Evolutionary conservation across 1,284 basidiomycete genomes (phyloP), one percentile per base, ranked within the genome.

Genomic region (Moesziomyces aphidis): DNA sequence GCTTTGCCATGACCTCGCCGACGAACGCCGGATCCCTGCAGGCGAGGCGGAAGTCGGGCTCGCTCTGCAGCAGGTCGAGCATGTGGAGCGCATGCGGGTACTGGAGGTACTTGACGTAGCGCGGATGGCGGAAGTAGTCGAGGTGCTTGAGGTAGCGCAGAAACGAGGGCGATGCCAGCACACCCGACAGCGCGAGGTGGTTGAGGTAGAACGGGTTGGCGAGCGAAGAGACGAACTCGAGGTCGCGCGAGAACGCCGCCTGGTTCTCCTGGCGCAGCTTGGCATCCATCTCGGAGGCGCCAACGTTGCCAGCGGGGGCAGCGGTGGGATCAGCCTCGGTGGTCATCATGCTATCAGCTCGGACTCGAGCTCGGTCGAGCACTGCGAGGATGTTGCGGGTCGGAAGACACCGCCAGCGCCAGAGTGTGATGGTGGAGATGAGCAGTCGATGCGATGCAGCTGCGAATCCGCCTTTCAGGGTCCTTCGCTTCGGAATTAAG

Each of bases 121-220:
- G 48, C 4, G 78, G 81, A 46, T 74, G 70, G 17, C 75, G 73
- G 47, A 81, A 79, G 61, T 79, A 78, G 58, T 77, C 61, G 24
- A 82, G 62, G 39, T 81, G 67, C 17, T 60, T 57, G 19, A 81
- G 73, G 51, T 82, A 82, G 22, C 76, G 67, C 26, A 76, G 64
- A 52, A 82, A 81, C 8, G 66, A 24, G 6, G 76, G 57, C 9
- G 76, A 63, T 5, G 73, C 60, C 22, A 82, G 64, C 22, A 66
- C 72, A 24, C 63, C 70, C 17, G 76, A 68, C 34, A 72, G 64
- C 15, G 81, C 77, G 21, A 82, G 75, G 49, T 75, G 65, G 60
- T 77, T 72, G 53, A 82, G 64, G 61, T 81, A 82, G 63, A 63
- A 76, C 6, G 81, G 79, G 49, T 79, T 80, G 66, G 79, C 73